phyloP scores from a whole-genome alignment of 2,329 filamentous ascomycete genomes.

The Phoma herbarum region DNA sequence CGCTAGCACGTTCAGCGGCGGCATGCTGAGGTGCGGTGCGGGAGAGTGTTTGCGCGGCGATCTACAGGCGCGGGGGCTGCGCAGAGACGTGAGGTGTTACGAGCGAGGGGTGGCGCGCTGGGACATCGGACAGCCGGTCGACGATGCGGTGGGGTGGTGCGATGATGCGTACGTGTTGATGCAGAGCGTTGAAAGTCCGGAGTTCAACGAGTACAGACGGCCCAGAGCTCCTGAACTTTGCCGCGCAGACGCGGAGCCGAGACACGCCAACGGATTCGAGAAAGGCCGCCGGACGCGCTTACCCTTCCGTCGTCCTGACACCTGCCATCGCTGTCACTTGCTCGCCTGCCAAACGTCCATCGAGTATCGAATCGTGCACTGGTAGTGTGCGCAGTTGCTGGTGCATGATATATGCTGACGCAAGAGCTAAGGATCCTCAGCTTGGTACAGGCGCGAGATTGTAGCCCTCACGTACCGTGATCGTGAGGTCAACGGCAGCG shows the following conservation, averaged over 20 bases:
- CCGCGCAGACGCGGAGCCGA: constrained; percentile 13
- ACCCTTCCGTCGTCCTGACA: constrained; percentile 7
- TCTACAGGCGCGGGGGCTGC: constrained; percentile 1
- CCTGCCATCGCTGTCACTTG: neutral
- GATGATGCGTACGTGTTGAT: constrained; percentile 16
- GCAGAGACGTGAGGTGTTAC: constrained; percentile 7
- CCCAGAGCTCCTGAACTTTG: constrained; percentile 10
- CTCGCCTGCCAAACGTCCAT: neutral
- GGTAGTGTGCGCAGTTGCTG: neutral
- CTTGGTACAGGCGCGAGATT: neutral
- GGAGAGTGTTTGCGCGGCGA: neutral
- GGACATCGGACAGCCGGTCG: constrained; percentile 19
- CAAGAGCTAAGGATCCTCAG: neutral
- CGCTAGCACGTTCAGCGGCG: constrained; percentile 39
- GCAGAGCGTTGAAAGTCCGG: constrained; percentile 5
- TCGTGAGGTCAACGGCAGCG: too few relatives aligned
- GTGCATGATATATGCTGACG: neutral
- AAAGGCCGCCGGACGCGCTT: constrained; percentile 8
- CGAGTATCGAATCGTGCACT: neutral
- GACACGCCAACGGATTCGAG: constrained; percentile 6
- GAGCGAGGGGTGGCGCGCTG: constrained; percentile 11
- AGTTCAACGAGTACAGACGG: constrained; percentile 12
- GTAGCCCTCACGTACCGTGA: too few relatives aligned
- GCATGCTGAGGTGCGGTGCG: constrained; percentile 17
- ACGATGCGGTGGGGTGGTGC: constrained; percentile 8